Base-by-base conservation (phyloP, 1,284 basidiomycete genomes). In the Bjerkandera adusta region DNA sequence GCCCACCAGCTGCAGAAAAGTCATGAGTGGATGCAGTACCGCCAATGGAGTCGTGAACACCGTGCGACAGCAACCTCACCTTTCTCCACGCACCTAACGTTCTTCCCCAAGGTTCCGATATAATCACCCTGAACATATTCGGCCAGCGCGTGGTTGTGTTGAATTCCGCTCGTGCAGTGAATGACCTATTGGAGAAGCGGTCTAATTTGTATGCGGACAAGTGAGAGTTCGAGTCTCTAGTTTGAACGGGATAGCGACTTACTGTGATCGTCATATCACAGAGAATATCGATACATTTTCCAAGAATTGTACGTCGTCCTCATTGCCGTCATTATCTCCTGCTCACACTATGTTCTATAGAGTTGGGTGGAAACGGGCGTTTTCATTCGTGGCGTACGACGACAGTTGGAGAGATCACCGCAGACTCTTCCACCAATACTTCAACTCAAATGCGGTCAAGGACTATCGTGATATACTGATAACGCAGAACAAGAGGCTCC, bases 361-460 rank as follows among this genome's bases (percentile, higher is more conserved):
- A 29, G 73, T 76, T 68, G 77, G 74, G 2, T 77, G 73, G 72
- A 68, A 73, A 20, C 76, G 72, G 66, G 71, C 70, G 36, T 72
- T 78, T 36, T 71, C 67, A 0, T 72, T 77, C 45, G 76, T 78
- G 73, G 69, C 64, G 4, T 78, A 78, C 33, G 75, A 74, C 21
- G 69, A 75, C 15, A 62, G 63, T 26, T 79, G 77, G 77, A 70
- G 64, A 42, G 66, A 65, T 25, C 72, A 77, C 53, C 71, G 76
- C 35, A 70, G 64, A 39, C 66, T 75, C 60, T 77, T 78, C 47
- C 69, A 77, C 48, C 60, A 65, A 24, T 37, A 48, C 49, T 78
- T 79, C 50, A 43, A 50, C 33, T 29, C 47, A 3, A 34, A 26
- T 1, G 39, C 51, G 1, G 46, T 54, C 11, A 48, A 53, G 20